phyloP scores from a whole-genome alignment of 78 protist species.

The Creolimax fragrantissima region DNA sequence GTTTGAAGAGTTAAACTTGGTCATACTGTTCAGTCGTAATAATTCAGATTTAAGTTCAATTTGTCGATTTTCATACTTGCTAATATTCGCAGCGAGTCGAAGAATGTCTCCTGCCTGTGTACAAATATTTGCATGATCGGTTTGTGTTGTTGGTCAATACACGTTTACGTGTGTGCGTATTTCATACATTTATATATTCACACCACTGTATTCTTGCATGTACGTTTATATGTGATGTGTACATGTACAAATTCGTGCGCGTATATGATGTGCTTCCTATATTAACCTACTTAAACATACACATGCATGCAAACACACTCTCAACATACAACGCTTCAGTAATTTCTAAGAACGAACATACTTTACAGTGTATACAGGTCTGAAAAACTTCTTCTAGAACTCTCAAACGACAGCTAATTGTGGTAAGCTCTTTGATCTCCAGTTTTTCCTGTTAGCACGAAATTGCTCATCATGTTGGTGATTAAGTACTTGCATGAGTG shows the following conservation, averaged over 20 bases:
- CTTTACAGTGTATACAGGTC: no score
- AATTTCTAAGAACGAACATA: no score
- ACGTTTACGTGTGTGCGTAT: background rate
- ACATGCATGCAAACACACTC: no score
- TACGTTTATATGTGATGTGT: background rate
- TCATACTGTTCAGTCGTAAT: background rate
- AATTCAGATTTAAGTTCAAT: background rate
- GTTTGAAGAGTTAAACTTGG: background rate
- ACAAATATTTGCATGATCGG: background rate
- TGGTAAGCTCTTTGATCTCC: no score
- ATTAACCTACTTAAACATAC: no score
- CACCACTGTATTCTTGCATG: background rate
- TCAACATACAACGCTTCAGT: no score
- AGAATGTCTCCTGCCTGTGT: background rate
- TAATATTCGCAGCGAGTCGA: background rate
- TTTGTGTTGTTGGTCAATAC: background rate
- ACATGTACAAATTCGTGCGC: background rate
- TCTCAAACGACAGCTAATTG: no score
- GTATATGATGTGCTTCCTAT: no score
- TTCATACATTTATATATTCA: background rate
- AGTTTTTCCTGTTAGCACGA: no score
- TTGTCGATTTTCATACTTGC: background rate
- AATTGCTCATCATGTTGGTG: no score
- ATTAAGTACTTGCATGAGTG: no score
- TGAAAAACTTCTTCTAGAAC: no score